Base-by-base conservation (phyloP, 768 basidiomycete species). In the Lentinula guzmanii region DNA sequence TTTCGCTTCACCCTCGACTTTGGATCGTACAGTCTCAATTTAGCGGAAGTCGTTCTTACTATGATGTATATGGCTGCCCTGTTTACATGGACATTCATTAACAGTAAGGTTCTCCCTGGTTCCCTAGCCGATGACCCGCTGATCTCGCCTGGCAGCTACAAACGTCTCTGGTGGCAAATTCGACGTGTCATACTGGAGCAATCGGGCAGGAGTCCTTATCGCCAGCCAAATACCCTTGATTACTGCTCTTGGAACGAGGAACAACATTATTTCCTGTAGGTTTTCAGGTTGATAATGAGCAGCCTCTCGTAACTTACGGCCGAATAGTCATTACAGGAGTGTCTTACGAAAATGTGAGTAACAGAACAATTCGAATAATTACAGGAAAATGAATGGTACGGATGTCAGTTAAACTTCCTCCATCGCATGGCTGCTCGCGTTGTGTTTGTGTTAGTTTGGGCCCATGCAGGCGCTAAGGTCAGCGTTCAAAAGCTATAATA, bases 241-340 rank as follows among this genome's bases (percentile, higher is more conserved):
- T 52, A 74, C 77, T 31, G 80, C 75, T 6, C 71, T 83, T 18
- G 79, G 77, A 5, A 77, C 77, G 42, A 82, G 81, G 72, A 82
- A 83, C 70, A 82, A 82, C 60, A 61, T 79, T 28, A 70, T 83
- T 37, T 68, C 73, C 1, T 68, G 77, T 77, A 64, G 15, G 77
- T 69, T 33, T 13, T 6, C 24, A n/a, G 4, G 8, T 41, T n/a
- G n/a, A 16, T 52, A 50, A 9, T n/a, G 15, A 41, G 11, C 52
- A 7, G 6, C 11, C 37, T 6, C 5, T 24, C 21, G 15, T 5
- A 10, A 16, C 58, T 59, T 2, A 59, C 24, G 7, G 50, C 18
- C n/a, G 16, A n/a, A 56, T 59, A 79, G 77, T 74, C 28, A 58
- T 79, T 28, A 79, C 76, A 6, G 75, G 77, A 1, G 69, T 79